Conservation (phyloP, 345 rosid genomes). For the Citrus cavaleriei region DNA sequence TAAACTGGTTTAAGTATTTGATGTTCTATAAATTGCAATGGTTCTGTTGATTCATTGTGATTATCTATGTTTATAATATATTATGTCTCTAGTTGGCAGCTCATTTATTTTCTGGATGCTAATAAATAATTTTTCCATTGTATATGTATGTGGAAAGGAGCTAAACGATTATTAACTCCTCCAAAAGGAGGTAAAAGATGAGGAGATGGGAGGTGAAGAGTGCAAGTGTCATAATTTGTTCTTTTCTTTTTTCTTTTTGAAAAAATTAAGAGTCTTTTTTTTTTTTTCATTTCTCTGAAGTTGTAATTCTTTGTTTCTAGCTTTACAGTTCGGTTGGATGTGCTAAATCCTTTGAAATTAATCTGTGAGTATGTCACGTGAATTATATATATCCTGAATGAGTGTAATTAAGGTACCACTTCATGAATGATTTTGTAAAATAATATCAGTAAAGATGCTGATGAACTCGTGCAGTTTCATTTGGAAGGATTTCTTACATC, state of each 20-base stretch:
- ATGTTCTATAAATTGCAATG: not conserved
- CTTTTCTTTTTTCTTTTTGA: not conserved
- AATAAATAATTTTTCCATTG: not conserved
- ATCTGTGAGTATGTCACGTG: not conserved
- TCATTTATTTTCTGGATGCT: not conserved
- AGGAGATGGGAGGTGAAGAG: not conserved
- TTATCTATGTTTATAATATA: not conserved
- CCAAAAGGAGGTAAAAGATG: no score
- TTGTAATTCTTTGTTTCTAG: not conserved
- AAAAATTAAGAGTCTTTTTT: not conserved
- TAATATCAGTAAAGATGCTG: not conserved
- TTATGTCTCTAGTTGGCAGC: not conserved
- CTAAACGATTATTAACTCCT: not conserved
- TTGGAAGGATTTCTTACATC: constrained; percentile 1
- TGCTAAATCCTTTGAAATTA: not conserved
- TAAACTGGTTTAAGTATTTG: not conserved
- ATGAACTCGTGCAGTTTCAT: not conserved
- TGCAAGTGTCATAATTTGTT: not conserved
- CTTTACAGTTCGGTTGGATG: not conserved
- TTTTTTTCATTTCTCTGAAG: not conserved
- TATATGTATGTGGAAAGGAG: not conserved
- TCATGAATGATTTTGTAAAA: not conserved
- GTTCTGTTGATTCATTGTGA: not conserved
- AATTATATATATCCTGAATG: not conserved
- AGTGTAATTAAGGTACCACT: not conserved